These are phyloP conservation scores for Ramaria sp. DNA, from an alignment of 768 basidiomycete genomes.

Conservation along the genomic window DNA sequence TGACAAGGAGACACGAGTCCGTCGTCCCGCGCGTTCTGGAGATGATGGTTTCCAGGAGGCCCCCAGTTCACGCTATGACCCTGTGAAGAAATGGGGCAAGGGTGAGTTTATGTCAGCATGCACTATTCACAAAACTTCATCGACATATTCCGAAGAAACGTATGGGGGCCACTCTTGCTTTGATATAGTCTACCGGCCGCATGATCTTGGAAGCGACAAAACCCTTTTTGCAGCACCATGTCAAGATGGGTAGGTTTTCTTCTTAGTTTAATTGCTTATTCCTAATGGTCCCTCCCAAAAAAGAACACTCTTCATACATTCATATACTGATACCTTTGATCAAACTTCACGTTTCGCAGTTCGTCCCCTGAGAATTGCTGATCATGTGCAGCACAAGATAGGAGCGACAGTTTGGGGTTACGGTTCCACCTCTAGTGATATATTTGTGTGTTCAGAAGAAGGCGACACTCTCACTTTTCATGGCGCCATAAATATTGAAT, in stretches of 20 bases:
- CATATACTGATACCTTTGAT: not conserved
- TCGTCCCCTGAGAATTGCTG: not conserved
- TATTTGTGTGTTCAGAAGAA: conserved; percentile 49
- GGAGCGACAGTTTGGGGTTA: conserved; percentile 47
- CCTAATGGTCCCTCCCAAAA: conserved; percentile 10
- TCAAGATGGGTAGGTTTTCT: conserved; percentile 19
- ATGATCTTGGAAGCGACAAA: not conserved
- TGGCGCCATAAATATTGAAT: conserved; percentile 34
- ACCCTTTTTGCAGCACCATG: conserved; percentile 27
- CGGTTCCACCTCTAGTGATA: conserved; percentile 23
- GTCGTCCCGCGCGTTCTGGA: not conserved
- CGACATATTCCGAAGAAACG: not conserved
- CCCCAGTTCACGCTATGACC: not conserved
- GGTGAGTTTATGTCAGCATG: not conserved
- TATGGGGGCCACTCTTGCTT: not conserved
- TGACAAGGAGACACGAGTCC: not conserved
- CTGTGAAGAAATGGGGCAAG: conserved; percentile 4
- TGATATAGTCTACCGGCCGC: conserved; percentile 1
- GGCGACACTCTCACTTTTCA: conserved; percentile 30
- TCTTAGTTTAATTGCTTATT: conserved; percentile 13
- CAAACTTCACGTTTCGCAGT: not conserved
- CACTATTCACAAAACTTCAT: not conserved
- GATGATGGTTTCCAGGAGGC: not conserved
- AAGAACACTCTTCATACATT: conserved; percentile 9
- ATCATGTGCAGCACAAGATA: conserved; percentile 21